Percentiles rank a stretch among this genome's conserved stretches.
These are phyloP conservation scores for Phytophthora crassamura DNA, from an alignment of 352 stramenopile species.

Conservation along the genomic window DNA sequence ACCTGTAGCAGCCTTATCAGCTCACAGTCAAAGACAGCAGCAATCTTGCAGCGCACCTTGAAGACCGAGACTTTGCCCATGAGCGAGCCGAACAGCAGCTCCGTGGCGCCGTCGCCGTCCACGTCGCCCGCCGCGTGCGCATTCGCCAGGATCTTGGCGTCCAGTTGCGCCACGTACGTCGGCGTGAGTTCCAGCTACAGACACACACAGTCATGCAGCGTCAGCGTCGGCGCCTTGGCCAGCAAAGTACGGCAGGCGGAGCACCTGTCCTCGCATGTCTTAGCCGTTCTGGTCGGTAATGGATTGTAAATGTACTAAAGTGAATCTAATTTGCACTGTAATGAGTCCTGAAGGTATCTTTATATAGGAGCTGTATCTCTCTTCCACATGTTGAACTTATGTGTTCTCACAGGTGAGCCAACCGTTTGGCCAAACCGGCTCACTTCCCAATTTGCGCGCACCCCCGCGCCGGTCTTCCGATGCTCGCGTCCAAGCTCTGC, in stretches of 20 bases:
- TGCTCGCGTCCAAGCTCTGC: conserved; percentile 30
- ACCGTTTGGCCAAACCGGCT: background rate
- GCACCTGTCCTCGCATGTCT: conserved; percentile 38
- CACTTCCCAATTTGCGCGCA: conserved; percentile 28
- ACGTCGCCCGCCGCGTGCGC: conserved; percentile 70
- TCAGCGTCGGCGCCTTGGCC: conserved; percentile 7
- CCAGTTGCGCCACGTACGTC: conserved; percentile 63
- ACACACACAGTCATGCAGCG: conserved; percentile 2
- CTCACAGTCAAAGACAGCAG: background rate
- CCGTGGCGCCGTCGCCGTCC: conserved; percentile 66
- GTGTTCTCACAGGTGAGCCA: background rate
- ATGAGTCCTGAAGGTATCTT: background rate
- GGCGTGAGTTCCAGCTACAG: conserved; percentile 72
- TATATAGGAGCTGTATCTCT: background rate
- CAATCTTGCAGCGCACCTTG: conserved; percentile 46
- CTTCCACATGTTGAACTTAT: conserved; percentile 11
- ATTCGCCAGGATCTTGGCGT: conserved; percentile 76
- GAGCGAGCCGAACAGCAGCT: conserved; percentile 75
- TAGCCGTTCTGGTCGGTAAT: background rate
- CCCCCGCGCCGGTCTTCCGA: background rate
- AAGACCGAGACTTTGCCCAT: conserved; percentile 69
- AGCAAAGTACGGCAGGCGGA: background rate
- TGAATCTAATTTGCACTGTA: too few relatives aligned
- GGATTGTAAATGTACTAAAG: too few relatives aligned
- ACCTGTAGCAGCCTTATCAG: conserved; percentile 37